Conservation (phyloP, 495 filamentous ascomycete genomes). For the Bacidia rubella region DNA sequence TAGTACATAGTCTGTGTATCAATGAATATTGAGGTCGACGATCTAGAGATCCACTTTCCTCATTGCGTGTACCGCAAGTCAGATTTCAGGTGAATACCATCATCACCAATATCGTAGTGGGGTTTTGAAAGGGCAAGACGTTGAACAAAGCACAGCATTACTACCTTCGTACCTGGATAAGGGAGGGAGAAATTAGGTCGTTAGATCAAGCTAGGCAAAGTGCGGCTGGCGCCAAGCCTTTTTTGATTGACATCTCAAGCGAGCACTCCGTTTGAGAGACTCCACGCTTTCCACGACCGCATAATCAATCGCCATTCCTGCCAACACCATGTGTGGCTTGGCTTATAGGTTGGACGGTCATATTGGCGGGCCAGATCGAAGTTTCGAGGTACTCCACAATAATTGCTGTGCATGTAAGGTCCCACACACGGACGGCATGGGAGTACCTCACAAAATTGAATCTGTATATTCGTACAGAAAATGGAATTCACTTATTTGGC, state of each 20-base stretch:
- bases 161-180: too few species aligned
- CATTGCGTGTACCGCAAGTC: too few species aligned
- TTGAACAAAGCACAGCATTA: too few species aligned
- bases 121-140: not conserved
- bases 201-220: too few species aligned
- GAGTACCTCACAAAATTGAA: conserved; percentile 4
- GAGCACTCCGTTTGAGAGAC: not conserved
- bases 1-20: not conserved
- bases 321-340: not conserved
- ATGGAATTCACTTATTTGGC: too few species aligned
- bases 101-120: too few species aligned
- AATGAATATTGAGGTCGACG: not conserved
- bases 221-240: not conserved
- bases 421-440: conserved; percentile 10
- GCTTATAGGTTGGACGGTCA: conserved; percentile 22
- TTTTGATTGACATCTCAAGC: not conserved
- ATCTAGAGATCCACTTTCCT: too few species aligned
- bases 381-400: conserved; percentile 3
- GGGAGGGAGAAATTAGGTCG: too few species aligned
- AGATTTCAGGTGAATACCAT: too few species aligned
- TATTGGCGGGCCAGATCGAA: conserved; percentile 21
- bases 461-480: not conserved
- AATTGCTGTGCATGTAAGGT: conserved; percentile 13
- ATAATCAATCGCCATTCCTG: conserved; percentile 18
- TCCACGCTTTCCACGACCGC: conserved; percentile 18